A percentile compares a stretch with the other conserved stretches of the same genome.
Conservation (phyloP, 345 rosid species). For the Eucalyptus melliodora region DNA sequence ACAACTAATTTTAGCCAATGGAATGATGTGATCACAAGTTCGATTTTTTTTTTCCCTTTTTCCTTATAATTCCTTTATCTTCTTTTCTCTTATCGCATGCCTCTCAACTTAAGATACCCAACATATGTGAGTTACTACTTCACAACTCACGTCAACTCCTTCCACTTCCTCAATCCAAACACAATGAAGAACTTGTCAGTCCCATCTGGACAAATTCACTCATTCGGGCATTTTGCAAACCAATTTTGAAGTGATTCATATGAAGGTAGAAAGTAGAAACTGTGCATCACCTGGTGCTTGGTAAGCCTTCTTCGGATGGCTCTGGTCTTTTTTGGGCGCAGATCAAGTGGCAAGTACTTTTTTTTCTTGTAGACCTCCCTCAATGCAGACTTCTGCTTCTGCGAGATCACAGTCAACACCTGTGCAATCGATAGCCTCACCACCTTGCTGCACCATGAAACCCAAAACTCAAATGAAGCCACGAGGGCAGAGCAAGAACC, state of each 20-base stretch:
- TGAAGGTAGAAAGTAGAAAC: background rate
- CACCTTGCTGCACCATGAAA: constrained; percentile 53
- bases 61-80: background rate
- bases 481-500: background rate
- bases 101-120: background rate
- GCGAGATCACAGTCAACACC: constrained; percentile 86
- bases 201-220: background rate
- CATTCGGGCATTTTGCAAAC: background rate
- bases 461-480: background rate
- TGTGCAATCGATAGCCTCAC: constrained; percentile 91
- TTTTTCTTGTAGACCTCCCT: constrained; percentile 78
- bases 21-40: background rate
- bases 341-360: constrained; percentile 77
- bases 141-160: background rate
- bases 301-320: constrained; percentile 89
- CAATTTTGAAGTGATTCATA: background rate
- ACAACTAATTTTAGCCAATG: background rate
- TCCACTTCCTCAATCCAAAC: background rate
- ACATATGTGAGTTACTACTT: background rate
- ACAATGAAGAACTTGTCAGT: background rate
- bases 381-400: constrained; percentile 75
- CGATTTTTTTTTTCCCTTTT: background rate
- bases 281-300: constrained; percentile 62
- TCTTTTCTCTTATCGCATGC: background rate
- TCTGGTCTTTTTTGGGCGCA: constrained; percentile 95